Evolutionary conservation across 495 filamentous ascomycete genomes (phyloP), one percentile per base, ranked within the genome.

Genomic region (Neurospora sp.): DNA sequence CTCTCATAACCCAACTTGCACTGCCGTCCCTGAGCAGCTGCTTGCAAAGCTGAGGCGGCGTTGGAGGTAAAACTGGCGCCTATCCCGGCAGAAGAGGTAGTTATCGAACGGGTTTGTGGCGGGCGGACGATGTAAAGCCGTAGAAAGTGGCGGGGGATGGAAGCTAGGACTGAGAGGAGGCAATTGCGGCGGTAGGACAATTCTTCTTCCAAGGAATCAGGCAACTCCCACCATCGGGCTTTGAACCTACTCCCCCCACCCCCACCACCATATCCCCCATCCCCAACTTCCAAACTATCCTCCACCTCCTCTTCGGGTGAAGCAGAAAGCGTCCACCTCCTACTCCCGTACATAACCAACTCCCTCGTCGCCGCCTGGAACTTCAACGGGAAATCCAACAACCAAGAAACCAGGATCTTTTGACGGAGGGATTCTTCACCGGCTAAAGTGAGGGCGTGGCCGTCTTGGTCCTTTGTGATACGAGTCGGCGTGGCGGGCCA

Each of bases 1-100:
- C 90, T 90, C 73, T 90, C 91, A 78, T 95, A 93, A 45, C 92
- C 92, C 0, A 92, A 87, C 71, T 89, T 90, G 80, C 94, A 97
- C 77, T 94, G 90, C 6, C 85, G 86, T 0, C 54, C 54, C 15
- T 66, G 54, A 0, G 54, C 54, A 31, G 54, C 54, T 0, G 54
- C 54, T 66, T 66, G 54, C 11, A 66, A 9, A 19, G 54, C 54
- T 5, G 28, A 66, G 13, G 54, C 54, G 24, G 54, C 54, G 28
- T 66, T 66, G 28, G 54, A 66, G 0, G 54, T 66, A 6, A 66
- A 66, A 2, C 24, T 17, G 0, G 54, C 28, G 5, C 54, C 54
- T 17, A 66, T 36, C 0, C 54, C 28, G 9, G 48, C 42, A n/a
- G n/a, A n/a, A n/a, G n/a, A n/a, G 6, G 54, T 34, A 0, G 6